A percentile compares a stretch with the other conserved stretches of the same genome.
Conservation (phyloP, 768 basidiomycete genomes). For the Rhodosporidiobolus odoratus region DNA sequence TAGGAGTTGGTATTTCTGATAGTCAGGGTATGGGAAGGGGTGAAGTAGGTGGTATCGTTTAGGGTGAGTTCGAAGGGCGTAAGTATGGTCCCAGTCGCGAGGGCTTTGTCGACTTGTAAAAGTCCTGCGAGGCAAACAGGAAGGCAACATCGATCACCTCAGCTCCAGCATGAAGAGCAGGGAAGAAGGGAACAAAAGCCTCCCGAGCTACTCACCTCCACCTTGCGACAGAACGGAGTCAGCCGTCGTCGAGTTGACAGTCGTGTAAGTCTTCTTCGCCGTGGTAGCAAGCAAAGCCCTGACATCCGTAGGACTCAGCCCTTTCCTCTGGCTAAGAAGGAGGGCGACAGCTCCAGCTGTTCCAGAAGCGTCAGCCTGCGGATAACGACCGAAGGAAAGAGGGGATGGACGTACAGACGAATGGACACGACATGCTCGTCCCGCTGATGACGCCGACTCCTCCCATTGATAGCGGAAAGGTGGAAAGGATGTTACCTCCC, state of each 20-base stretch:
- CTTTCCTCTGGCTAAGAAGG: conserved; percentile 43
- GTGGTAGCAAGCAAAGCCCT: conserved; percentile 40
- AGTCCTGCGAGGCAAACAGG: background rate
- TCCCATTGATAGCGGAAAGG: conserved; percentile 28
- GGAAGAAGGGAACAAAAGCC: background rate
- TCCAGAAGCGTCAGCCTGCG: background rate
- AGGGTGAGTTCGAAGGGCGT: conserved; percentile 58
- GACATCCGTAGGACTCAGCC: conserved; percentile 31
- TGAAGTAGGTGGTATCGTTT: conserved; percentile 62
- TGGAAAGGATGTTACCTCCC: conserved; percentile 39
- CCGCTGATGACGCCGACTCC: conserved; percentile 33
- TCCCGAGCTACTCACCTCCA: conserved; percentile 17
- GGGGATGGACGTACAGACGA: conserved; percentile 5
- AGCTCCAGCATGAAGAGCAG: background rate
- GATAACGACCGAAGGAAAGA: background rate
- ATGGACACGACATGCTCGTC: conserved; percentile 29
- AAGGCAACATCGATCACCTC: background rate
- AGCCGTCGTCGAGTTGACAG: background rate
- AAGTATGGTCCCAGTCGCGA: conserved; percentile 49
- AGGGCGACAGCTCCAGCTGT: conserved; percentile 47
- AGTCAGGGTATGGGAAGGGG: conserved; percentile 51
- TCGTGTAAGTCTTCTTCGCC: conserved; percentile 9
- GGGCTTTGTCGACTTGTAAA: background rate
- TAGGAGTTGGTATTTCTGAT: conserved; percentile 43
- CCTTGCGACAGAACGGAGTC: conserved; percentile 15